Percentiles rank a stretch among this genome's conserved stretches.
phyloP scores from a whole-genome alignment of 345 rosid genomes.

The Turnera subulata region DNA sequence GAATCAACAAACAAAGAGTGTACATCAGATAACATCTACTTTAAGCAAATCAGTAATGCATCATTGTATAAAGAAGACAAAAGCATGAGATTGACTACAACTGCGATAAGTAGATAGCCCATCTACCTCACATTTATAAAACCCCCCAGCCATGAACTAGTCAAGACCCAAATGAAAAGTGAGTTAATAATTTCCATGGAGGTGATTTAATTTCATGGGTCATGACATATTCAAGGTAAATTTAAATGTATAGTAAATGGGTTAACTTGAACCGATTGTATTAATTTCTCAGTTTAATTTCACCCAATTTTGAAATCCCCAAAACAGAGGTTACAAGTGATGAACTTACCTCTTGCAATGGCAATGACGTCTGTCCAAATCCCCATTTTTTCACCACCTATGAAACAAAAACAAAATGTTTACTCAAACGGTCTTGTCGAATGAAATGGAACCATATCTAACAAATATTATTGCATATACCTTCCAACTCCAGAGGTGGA shows the following conservation, averaged over 20 bases:
- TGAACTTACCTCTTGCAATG: conserved; percentile 70
- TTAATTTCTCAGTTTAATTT: not conserved
- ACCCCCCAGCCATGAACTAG: too few species aligned
- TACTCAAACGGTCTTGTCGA: not conserved
- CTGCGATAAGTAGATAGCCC: too few species aligned
- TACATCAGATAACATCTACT: conserved; percentile 33
- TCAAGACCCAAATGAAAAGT: not conserved
- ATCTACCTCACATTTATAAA: too few species aligned
- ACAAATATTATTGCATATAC: conserved; percentile 24
- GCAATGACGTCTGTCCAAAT: conserved; percentile 50
- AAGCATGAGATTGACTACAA: too few species aligned
- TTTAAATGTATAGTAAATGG: not conserved
- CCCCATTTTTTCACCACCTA: conserved; percentile 22
- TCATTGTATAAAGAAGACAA: too few species aligned
- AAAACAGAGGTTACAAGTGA: not conserved
- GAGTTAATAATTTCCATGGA: too few species aligned
- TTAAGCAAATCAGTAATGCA: too few species aligned
- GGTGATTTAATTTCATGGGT: too few species aligned
- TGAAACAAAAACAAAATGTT: conserved; percentile 7
- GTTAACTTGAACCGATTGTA: not conserved
- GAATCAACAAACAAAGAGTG: conserved; percentile 21
- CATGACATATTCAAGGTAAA: conserved; percentile 1
- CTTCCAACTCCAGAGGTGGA: conserved; percentile 58
- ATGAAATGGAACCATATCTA: not conserved
- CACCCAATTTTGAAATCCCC: not conserved